Evolutionary conservation across 1,284 basidiomycete genomes (phyloP), one percentile per base, ranked within the genome.

Genomic region (Cryptococcus sp.): DNA sequence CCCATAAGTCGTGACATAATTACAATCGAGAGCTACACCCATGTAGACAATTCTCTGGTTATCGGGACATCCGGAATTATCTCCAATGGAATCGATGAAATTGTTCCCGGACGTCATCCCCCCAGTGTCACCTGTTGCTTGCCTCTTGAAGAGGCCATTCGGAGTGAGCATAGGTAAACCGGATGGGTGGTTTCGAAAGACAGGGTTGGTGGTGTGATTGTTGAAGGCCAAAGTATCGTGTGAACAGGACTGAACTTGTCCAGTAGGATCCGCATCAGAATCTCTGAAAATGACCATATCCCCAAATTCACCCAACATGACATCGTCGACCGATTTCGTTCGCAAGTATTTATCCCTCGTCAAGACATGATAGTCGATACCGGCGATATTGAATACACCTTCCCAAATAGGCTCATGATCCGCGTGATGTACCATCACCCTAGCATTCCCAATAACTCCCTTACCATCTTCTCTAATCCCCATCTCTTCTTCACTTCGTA

Each of bases 21-120:
- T 83, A 73, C 90, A 94, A 71, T 96, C 91, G 2, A 90, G 85
- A 0, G 91, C 91, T 41, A 92, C 86, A 21, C 91, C 91, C 60
- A 75, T 69, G 73, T 85, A 79, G 58, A 91, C 83, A 52, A 91
- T 80, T 74, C 83, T 82, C 66, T 86, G 85, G 0, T 80, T 78
- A 43, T 76, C 82, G 1, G 89, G 87, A 70, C 91, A 94, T 10
- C 91, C 90, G 2, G 73, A 69, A 1, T 79, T 83, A 21, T 81
- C 75, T 24, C 84, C 86, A 59, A 91, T 91, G 36, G 72, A 77
- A 61, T 80, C 72, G 47, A 80, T 79, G 65, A 86, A 91, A 72
- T 87, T 90, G 53, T 53, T 57, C 9, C 59, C 54, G 36, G 50
- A 48, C n/a, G 50, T 56, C 16, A 59, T 61, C 3, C 66, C 63